Conservation (phyloP, 2,329 filamentous ascomycete species). For the Fusarium sp. region DNA sequence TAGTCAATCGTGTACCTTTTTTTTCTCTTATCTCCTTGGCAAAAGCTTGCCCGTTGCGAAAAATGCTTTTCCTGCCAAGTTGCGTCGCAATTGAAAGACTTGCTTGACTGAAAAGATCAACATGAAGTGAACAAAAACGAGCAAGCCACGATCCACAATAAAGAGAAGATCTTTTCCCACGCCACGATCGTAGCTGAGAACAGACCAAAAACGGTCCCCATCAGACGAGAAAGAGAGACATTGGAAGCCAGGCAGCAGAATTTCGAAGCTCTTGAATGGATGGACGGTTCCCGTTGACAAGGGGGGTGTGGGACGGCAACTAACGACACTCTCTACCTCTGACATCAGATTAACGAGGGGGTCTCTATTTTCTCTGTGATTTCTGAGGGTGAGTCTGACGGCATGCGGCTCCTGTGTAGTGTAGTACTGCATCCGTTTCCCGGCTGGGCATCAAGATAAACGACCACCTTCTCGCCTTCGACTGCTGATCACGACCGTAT, state of each 20-base stretch:
- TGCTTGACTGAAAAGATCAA: neutral
- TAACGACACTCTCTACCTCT: neutral
- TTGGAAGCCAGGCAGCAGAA: slow-evolving; percentile 46
- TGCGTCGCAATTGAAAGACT: neutral
- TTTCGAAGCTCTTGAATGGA: slow-evolving; percentile 45
- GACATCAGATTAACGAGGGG: neutral
- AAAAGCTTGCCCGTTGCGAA: neutral
- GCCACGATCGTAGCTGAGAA: neutral
- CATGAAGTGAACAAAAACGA: neutral
- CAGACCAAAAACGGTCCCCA: neutral
- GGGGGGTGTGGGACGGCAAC: neutral
- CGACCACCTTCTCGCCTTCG: neutral
- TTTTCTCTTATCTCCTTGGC: neutral
- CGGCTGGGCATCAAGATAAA: neutral
- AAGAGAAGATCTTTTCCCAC: neutral
- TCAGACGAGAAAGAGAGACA: neutral
- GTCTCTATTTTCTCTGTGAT: neutral
- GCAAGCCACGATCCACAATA: neutral
- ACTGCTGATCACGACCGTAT: neutral
- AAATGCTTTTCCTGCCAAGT: neutral
- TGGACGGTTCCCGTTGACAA: slow-evolving; percentile 4
- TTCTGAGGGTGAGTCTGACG: neutral
- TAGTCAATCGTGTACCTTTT: slow-evolving; percentile 4
- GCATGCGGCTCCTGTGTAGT: neutral
- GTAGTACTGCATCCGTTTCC: neutral